Base-by-base conservation (phyloP, 2,329 filamentous ascomycete genomes). In the Paecilomyces niveus region DNA sequence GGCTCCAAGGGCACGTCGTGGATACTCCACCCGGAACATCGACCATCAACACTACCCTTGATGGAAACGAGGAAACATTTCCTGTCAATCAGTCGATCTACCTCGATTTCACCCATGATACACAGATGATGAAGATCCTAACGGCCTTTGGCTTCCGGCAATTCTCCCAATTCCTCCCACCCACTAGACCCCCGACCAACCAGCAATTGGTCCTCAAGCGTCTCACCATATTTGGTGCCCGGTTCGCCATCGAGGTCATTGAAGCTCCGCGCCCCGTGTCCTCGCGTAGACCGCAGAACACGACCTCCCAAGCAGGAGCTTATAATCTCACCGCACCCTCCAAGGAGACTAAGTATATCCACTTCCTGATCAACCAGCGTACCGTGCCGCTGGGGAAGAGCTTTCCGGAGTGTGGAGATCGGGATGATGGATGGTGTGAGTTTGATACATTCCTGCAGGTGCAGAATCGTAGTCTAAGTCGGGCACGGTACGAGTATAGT, bases 41-140 rank as follows among this genome's bases (percentile, higher is more conserved):
- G 68, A 86, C 89, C 65, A 69, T 78, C 53, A 80, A 73, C 59
- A 59, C 63, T 50, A 74, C 72, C 5, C 61, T 73, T 3, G 68
- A 70, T 57, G 83, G 80, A 67, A 89, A 81, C 71, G 80, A 80
- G 0, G 77, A 77, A 35, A 92, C 88, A 0, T 92, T 92, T 70
- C 89, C 89, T 0, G 74, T 89, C 3, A 83, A 90, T 68, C 89
- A 92, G 69, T 82, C 78, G 22, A 78, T 92, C 15, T 90, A 91
- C 71, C 83, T 92, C 54, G 89, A 92, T 76, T 92, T 92, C 70
- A 86, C 83, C 15, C 89, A 92, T 71, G 89, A 92, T 72, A 88
- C 86, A 32, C 89, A 89, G 68, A 89, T 90, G 60, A 78, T 87
- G 64, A 82, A 82, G 26, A 83, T 91, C 62, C 76, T 92, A 3